Base-by-base conservation (phyloP, 2,329 filamentous ascomycete species). In the Orbilia brochopaga region DNA sequence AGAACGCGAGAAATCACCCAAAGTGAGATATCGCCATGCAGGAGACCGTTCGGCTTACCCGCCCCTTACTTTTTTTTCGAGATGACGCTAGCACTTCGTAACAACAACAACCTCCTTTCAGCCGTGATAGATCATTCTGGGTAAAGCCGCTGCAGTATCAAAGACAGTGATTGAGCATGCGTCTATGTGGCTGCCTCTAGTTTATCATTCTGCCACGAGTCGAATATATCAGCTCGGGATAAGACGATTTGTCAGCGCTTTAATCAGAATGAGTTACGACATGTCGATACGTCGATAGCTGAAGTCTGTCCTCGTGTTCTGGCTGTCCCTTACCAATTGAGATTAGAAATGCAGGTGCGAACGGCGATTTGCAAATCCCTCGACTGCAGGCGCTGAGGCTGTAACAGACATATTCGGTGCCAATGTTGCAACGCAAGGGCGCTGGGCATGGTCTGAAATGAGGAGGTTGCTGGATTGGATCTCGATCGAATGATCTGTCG, bases 61-160 rank as follows among this genome's bases (percentile, higher is more conserved):
- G 50, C 66, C 66, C 40, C 54, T 70, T 59, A 64, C 35, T 27
- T 11, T 46, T 27, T 11, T 46, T 42, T 3, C 15, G 6, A 27
- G 19, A 54, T 55, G 51, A 32, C 40, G 48, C 23, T 55, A 56
- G 56, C 64, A 69, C 44, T 32, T 69, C 56, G 56, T 61, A 17
- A 42, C 37, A 15, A 42, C 37, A 17, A 15, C 37, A 42, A 15
- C 37, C 37, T 42, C 37, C 37, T 42, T 32, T 46, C 60, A 55
- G 55, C 37, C 10, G 51, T 30, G 11, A 24, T 27, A 15, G 40
- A 53, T 30, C 40, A 40, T 62, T 70, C 44, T 59, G 46, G 59
- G 46, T 70, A 64, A 70, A 60, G 66, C 66, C 64, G 32, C 42
- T 48, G 59, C 19, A 32, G 66, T 70, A 64, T 64, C 66, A 64